These are phyloP conservation scores for Nemania abortiva DNA, from an alignment of 2,329 filamentous ascomycete genomes.

Conservation along the genomic window DNA sequence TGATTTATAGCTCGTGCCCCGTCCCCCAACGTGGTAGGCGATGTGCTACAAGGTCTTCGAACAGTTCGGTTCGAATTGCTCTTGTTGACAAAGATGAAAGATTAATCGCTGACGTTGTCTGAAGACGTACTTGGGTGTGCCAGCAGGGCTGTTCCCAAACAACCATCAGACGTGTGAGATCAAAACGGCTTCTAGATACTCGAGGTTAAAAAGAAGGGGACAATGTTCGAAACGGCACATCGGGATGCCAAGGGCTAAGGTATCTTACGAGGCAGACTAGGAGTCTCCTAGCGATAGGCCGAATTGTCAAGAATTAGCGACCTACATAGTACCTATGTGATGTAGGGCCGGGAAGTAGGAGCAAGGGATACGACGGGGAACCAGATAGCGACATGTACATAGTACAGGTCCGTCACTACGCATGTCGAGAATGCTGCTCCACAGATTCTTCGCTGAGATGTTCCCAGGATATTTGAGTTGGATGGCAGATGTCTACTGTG, in stretches of 20 bases:
- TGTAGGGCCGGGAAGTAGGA: conserved; percentile 15
- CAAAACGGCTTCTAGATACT: conserved; percentile 37
- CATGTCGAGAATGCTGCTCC: conserved; percentile 20
- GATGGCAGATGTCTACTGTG: conserved; percentile 41
- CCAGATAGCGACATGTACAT: conserved; percentile 23
- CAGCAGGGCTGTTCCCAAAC: conserved; percentile 58
- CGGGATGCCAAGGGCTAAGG: conserved; percentile 13
- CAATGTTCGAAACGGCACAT: conserved; percentile 30
- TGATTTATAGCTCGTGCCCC: conserved; percentile 45
- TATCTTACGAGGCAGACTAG: conserved; percentile 25
- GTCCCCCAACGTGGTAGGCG: conserved; percentile 7
- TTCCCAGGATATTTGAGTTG: conserved; percentile 39
- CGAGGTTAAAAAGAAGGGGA: conserved; percentile 27
- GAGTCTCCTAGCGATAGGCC: conserved; percentile 36
- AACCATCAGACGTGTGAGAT: conserved; percentile 60
- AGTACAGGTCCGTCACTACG: conserved; percentile 23
- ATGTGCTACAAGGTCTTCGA: conserved; percentile 13
- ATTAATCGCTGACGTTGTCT: conserved; percentile 26
- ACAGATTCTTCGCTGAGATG: conserved; percentile 18
- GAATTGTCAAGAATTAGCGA: conserved; percentile 41
- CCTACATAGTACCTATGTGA: conserved; percentile 14
- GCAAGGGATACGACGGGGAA: conserved; percentile 13
- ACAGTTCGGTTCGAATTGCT: conserved; percentile 27
- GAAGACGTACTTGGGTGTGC: conserved; percentile 48
- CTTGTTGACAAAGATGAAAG: conserved; percentile 13